Percentiles rank a stretch among this genome's conserved stretches.
Evolutionary conservation across 176 grass and related monocot species (phyloP).

Genomic region (Bromus sterilis): DNA sequence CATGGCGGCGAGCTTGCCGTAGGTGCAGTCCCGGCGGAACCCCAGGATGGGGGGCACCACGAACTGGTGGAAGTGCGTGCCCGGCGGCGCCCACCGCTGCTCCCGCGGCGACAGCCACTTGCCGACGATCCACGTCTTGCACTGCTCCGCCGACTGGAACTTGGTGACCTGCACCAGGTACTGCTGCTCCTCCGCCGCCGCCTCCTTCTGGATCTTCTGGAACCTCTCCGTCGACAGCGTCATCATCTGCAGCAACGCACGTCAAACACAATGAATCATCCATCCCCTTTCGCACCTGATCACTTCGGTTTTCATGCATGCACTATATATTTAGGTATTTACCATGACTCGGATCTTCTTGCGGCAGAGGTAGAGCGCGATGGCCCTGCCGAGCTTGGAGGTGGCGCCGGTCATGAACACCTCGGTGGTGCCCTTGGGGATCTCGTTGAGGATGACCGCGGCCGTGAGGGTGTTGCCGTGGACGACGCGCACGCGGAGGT

Average conservation of each 20-base stretch:
- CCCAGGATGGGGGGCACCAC: conserved; percentile 78
- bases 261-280: no score
- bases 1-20: conserved; percentile 91
- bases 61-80: conserved; percentile 99
- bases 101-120: conserved; percentile 79
- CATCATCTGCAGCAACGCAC: conserved; percentile 32
- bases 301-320: no score
- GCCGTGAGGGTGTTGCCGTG: conserved; percentile 94
- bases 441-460: conserved; percentile 83
- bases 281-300: no score
- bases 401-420: conserved; percentile 94
- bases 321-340: no score
- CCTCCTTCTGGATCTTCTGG: conserved; percentile 52
- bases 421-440: conserved; percentile 48
- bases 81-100: conserved; percentile 69
- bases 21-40: conserved; percentile 91
- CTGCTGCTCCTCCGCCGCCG: conserved; percentile 28
- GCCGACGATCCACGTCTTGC: conserved; percentile 82
- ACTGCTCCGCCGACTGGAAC: conserved; percentile 45
- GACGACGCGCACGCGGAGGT: conserved; percentile 70
- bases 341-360: conserved; percentile 74
- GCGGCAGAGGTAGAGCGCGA: conserved; percentile 74
- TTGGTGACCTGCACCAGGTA: conserved; percentile 79
- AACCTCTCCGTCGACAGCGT: conserved; percentile 57
- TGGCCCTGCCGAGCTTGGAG: conserved; percentile 83